Evolutionary conservation across 73 alveolate species (phyloP).

Genomic region (Paramecium octaurelia): DNA sequence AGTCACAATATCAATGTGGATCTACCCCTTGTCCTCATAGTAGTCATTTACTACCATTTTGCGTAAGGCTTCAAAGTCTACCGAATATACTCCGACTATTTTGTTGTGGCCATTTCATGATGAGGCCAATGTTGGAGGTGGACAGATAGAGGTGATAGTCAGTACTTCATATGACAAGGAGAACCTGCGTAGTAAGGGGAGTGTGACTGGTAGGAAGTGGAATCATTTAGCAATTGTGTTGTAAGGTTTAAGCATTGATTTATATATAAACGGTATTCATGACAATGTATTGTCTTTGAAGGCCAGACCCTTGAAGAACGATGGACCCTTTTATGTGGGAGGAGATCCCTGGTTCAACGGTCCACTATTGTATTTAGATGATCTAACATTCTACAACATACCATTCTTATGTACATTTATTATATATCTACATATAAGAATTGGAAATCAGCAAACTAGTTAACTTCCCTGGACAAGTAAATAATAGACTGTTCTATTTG

Average conservation of each 20-base stretch:
- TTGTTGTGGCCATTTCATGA: conserved; percentile 40
- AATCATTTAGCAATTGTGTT: conserved; percentile 18
- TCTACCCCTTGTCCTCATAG: not conserved
- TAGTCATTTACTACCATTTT: not conserved
- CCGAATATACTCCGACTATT: conserved; percentile 15
- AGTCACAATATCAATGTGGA: conserved; percentile 3
- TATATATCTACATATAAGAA: not conserved
- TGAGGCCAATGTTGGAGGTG: conserved; percentile 49
- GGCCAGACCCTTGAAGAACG: not conserved
- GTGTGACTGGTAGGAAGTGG: conserved; percentile 25
- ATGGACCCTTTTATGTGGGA: conserved; percentile 21
- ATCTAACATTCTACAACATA: not conserved
- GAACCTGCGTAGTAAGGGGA: not conserved
- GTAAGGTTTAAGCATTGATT: not conserved
- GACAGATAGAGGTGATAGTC: conserved; percentile 3
- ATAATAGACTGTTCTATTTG: not conserved
- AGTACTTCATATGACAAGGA: conserved; percentile 35
- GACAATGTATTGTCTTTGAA: not conserved
- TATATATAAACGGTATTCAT: not conserved
- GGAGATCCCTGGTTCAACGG: conserved; percentile 55
- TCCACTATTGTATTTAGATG: not conserved
- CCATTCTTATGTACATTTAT: not conserved
- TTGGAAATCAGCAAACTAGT: conserved; percentile 16
- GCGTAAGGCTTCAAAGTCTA: conserved; percentile 6
- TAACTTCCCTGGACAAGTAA: not conserved